A percentile compares a stretch with the other conserved stretches of the same genome.
These are phyloP conservation scores for Punica granatum DNA, from an alignment of 345 rosid species.

Conservation along the genomic window DNA sequence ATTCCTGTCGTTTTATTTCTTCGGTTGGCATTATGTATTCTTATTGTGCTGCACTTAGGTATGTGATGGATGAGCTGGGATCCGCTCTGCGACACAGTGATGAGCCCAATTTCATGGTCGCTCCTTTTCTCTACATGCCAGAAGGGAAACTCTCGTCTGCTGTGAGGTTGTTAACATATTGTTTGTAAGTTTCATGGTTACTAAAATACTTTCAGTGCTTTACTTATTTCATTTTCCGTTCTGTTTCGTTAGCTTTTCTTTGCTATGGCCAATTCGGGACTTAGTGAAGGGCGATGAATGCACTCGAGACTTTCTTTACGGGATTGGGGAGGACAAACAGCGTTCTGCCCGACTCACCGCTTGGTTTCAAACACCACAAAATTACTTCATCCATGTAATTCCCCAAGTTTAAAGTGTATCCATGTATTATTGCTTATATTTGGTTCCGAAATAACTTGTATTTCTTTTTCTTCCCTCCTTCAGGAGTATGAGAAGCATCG, in stretches of 20 bases:
- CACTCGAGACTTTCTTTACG: conserved; percentile 75
- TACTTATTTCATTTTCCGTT: conserved; percentile 4
- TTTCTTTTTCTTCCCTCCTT: conserved; percentile 9
- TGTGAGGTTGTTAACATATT: conserved; percentile 47
- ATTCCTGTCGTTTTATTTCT: neutral
- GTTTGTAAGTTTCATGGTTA: neutral
- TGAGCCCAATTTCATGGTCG: conserved; percentile 76
- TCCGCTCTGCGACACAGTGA: conserved; percentile 86
- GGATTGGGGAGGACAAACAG: conserved; percentile 90
- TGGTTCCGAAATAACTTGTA: conserved; percentile 4
- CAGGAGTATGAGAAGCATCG: conserved; percentile 69
- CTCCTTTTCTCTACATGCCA: conserved; percentile 94
- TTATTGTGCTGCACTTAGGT: conserved; percentile 35
- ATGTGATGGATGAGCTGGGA: conserved; percentile 96
- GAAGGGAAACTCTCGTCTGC: conserved; percentile 74
- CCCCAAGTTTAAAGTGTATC: neutral
- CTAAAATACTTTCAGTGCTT: neutral
- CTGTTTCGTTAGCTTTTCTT: conserved; percentile 52
- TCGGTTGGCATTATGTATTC: neutral
- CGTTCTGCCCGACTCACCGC: conserved; percentile 91
- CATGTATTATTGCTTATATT: neutral
- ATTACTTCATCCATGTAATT: conserved; percentile 64
- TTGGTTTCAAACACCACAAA: conserved; percentile 80
- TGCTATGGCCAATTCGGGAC: conserved; percentile 72
- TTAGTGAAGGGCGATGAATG: conserved; percentile 63